phyloP scores from a whole-genome alignment of 2,329 filamentous ascomycete genomes.

The Nemania serpens region DNA sequence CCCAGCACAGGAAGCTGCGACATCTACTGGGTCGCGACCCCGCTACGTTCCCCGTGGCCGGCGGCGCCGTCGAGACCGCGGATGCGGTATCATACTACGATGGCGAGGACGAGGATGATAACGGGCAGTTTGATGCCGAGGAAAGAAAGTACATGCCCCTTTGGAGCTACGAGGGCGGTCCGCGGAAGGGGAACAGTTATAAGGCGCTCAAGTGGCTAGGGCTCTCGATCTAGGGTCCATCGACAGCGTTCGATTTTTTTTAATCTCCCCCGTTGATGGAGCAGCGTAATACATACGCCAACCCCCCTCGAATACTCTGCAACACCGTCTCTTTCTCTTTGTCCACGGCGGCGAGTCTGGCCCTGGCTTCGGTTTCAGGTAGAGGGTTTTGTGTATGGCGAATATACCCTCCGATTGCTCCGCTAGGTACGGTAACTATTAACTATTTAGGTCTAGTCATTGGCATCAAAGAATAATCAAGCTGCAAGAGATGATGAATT shows the following conservation, averaged over 20 bases:
- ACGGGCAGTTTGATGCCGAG: constrained; percentile 51
- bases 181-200: constrained; percentile 49
- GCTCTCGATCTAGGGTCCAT: constrained; percentile 37
- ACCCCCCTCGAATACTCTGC: too few relatives aligned
- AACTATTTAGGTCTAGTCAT: neutral
- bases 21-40: constrained; percentile 32
- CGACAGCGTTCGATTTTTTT: neutral
- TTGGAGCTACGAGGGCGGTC: constrained; percentile 39
- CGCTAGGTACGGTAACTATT: neutral
- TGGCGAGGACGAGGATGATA: constrained; percentile 40
- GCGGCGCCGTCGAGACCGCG: neutral
- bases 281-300: too few relatives aligned
- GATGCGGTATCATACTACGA: constrained; percentile 33
- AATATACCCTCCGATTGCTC: neutral
- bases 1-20: constrained; percentile 40
- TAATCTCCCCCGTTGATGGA: neutral
- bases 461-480: too few relatives aligned
- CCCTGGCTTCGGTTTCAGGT: neutral
- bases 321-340: neutral
- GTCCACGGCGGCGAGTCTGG: neutral
- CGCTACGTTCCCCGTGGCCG: neutral
- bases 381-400: neutral
- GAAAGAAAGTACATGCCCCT: constrained; percentile 59
- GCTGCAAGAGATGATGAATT: neutral
- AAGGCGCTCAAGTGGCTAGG: constrained; percentile 62